Evolutionary conservation across 179 eudicot genomes (phyloP).

Genomic region (Heliamphora pulchella): DNA sequence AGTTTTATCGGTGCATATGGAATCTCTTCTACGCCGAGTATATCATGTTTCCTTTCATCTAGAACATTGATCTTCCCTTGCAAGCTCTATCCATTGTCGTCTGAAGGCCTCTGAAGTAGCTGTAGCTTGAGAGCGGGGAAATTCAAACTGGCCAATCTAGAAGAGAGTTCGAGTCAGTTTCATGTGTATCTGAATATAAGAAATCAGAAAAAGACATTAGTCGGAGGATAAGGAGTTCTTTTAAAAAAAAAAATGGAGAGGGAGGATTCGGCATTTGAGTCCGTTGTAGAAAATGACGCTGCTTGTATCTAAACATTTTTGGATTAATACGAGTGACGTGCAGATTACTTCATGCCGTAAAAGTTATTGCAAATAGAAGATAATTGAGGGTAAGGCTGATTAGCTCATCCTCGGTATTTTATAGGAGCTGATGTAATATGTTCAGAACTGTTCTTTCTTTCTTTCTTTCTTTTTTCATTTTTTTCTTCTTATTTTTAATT

Average conservation of each 20-base stretch:
- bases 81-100: slow-evolving; percentile 10
- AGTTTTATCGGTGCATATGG: slow-evolving; percentile 87
- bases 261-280: not conserved
- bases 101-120: slow-evolving; percentile 7
- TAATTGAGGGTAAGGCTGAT: not conserved
- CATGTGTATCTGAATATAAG: not conserved
- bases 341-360: no score
- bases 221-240: not conserved
- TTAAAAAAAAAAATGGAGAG: no score
- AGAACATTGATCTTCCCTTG: slow-evolving; percentile 1
- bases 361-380: not conserved
- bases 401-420: not conserved
- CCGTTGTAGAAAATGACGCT: not conserved
- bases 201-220: not conserved
- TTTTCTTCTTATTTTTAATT: no score
- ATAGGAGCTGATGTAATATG: not conserved
- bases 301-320: no score
- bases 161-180: slow-evolving; percentile 5
- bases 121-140: not conserved
- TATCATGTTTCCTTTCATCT: slow-evolving; percentile 72
- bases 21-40: slow-evolving; percentile 92
- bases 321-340: no score
- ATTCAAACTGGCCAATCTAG: not conserved
- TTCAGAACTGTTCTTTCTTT: not conserved
- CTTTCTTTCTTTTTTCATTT: no score